Evolutionary conservation across 2,329 filamentous ascomycete species (phyloP), one percentile per base, ranked within the genome.

Genomic region (Escovopsis sp.): DNA sequence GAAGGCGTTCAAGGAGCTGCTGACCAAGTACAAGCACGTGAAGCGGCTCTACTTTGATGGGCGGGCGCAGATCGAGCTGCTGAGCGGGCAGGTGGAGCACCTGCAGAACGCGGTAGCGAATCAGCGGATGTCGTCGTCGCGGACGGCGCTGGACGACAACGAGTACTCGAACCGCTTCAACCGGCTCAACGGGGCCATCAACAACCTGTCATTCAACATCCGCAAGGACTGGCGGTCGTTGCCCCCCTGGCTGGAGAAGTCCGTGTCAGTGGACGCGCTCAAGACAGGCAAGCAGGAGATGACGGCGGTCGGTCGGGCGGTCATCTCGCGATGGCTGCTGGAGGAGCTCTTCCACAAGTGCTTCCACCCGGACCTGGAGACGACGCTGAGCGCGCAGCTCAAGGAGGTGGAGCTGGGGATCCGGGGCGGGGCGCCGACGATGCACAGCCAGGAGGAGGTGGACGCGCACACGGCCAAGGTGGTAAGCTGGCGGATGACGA

Each of bases 31-130:
- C 56, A 92, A 92, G 56, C 94, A 94, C 53, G 88, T 98, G 39
- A 98, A 98, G 64, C 78, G 86, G 37, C 82, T 94, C 48, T 98
- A 94, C 55, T 96, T 96, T 55, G 90, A 96, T 44, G 86, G 88
- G 51, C 90, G 93, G 53, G 70, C 77, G 13, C 87, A 94, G 58
- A 88, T 96, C 36, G 87, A 94, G 50, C 75, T 81, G 48, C 79
- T 93, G 48, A 81, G 79, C 45, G 70, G 76, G 14, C 87, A 94
- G 57, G 82, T 96, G 17, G 88, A 94, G 55, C 81, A 90, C 48
- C 69, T 98, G 14, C 90, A 98, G 55, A 96, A 98, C 55, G 90
- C 86, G n/a, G 73, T 98, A 35, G 90, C 90, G 39, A 90, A 94
- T 56, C 90, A 96, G 58, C 79, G 88, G 39, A 78, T 98, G 56